Conservation (phyloP, 2,329 filamentous ascomycete species). For the Aspergillus carbonarius region DNA sequence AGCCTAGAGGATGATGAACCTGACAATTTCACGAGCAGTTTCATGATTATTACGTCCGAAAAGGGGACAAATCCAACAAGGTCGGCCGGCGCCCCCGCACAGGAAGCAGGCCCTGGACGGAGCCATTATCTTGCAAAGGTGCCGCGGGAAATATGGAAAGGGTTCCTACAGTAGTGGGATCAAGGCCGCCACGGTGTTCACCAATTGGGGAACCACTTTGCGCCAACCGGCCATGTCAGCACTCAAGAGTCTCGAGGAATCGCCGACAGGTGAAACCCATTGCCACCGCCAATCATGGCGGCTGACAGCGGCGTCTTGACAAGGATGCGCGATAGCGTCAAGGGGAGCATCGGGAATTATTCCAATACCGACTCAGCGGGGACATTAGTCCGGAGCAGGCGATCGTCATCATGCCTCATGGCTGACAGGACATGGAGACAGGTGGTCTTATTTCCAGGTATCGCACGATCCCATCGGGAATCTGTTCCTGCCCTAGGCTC, state of each 20-base stretch:
- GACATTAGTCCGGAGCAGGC: neutral
- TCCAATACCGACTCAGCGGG: constrained; percentile 2
- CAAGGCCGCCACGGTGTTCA: neutral
- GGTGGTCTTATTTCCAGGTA: neutral
- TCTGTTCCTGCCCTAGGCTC: neutral
- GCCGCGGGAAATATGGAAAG: neutral
- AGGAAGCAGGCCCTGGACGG: neutral
- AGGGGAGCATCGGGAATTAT: neutral
- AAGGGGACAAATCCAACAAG: neutral
- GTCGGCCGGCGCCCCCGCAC: neutral
- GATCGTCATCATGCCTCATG: neutral
- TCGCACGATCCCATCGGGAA: neutral
- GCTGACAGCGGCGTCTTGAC: neutral
- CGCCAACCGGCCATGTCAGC: neutral
- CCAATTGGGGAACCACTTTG: neutral
- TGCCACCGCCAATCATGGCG: neutral
- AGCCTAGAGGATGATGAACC: neutral
- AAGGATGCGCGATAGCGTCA: neutral
- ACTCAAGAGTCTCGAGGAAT: neutral
- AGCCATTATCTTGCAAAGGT: neutral
- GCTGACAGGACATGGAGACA: neutral
- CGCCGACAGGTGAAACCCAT: neutral
- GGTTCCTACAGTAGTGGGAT: constrained; percentile 2
- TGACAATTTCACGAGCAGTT: neutral
- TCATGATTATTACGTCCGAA: neutral